Percentiles rank a stretch among this genome's conserved stretches.
Conservation (phyloP, 108 stramenopile genomes). For the Nannochloropsis salina region DNA sequence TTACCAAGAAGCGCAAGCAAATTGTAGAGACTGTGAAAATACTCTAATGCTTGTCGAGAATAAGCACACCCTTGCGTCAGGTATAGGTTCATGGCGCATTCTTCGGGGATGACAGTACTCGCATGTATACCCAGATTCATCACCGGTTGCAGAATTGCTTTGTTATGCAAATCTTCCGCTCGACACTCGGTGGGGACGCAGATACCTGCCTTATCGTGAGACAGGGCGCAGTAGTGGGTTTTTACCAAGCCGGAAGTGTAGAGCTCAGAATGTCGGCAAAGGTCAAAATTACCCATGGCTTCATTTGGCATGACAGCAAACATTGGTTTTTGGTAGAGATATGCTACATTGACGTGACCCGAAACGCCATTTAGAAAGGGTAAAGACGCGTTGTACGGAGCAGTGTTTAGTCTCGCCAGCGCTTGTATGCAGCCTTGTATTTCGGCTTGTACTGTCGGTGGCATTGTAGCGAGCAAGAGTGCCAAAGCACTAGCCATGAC, state of each 20-base stretch:
- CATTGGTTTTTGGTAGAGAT: conserved; percentile 18
- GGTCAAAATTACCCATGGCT: conserved; percentile 7
- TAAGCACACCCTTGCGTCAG: not conserved
- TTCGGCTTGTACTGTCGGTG: not conserved
- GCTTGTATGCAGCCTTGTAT: not conserved
- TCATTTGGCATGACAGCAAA: conserved; percentile 17
- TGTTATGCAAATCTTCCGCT: conserved; percentile 10
- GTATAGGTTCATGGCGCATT: not conserved
- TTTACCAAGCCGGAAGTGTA: not conserved
- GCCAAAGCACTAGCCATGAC: no score
- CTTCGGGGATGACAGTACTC: not conserved
- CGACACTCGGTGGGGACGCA: not conserved
- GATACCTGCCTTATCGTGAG: conserved; percentile 7
- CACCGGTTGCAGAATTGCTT: not conserved
- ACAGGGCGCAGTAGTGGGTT: not conserved
- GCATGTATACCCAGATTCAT: conserved; percentile 10
- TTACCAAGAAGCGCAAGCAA: not conserved
- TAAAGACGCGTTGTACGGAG: conserved; percentile 14
- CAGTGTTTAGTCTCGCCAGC: conserved; percentile 1
- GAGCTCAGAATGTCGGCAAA: conserved; percentile 4
- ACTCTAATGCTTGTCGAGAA: not conserved
- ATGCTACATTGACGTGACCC: not conserved
- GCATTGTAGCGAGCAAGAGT: no score
- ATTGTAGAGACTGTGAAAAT: not conserved
- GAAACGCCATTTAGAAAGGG: conserved; percentile 14